Evolutionary conservation across 192 early-diverging fungal genomes (phyloP), one percentile per base, ranked within the genome.

Genomic region (Entomortierella beljakovae): DNA sequence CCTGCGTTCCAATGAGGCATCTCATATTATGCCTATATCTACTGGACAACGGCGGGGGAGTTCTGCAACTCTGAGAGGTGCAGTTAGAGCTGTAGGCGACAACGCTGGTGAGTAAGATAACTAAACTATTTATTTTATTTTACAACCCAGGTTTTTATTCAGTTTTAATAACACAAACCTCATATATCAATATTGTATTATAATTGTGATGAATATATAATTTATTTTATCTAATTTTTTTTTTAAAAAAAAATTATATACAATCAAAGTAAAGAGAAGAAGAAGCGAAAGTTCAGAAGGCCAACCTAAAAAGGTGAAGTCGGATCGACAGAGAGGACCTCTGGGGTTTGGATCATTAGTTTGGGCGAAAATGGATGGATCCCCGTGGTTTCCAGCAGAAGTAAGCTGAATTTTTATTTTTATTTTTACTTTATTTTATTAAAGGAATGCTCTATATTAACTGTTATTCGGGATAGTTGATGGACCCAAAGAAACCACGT

Each of bases 311-410:
- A 60, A 68, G 63, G 3, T 48, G 71, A 35, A 57, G 20, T 42
- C 59, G 3, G 53, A 61, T 23, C 16, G 59, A 11, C 50, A 52
- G 11, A 20, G 60, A 26, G 38, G 35, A 34, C 57, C 32, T 29
- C 51, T 57, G 23, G 34, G 67, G 1, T 62, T 49, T 32, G 82
- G 70, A 11, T 61, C 64, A 0, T 48, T 88, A 34, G 87, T 88
- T 1, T 88, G 87, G 87, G 87, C 87, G 15, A 83, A 81, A 43
- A 84, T 88, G 51, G 61, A 64, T 53, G 84, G 87, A 8, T 88
- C 83, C 57, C 87, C 87, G n/a, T 73, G 77, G 48, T 84, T 86
- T 55, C 87, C 87, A 46, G 85, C 83, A 46, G 73, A 76, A 57
- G 87, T 88, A 83, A 59, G 60, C 8, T 3, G 2, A 50, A 10